Evolutionary conservation across 2,329 filamentous ascomycete genomes (phyloP).

Genomic region (Trichoderma atrobrunneum): DNA sequence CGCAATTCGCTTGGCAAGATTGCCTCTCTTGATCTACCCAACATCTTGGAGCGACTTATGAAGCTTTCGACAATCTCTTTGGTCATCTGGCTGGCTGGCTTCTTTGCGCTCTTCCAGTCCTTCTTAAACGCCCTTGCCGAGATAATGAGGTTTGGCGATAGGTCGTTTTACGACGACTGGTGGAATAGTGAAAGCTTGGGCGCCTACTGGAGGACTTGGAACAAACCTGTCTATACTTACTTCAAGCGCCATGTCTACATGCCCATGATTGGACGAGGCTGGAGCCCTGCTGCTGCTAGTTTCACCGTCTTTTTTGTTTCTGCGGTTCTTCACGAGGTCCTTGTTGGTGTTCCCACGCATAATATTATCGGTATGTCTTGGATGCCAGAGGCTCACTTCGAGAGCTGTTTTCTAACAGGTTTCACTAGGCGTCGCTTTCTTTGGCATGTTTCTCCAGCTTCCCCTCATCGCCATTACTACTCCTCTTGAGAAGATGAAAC

Average conservation of each 20-base stretch:
- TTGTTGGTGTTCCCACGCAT: slow-evolving; percentile 92
- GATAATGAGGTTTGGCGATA: slow-evolving; percentile 83
- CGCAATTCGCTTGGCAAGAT: slow-evolving; percentile 89
- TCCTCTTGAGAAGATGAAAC: slow-evolving; percentile 73
- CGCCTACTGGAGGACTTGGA: slow-evolving; percentile 94
- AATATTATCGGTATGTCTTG: slow-evolving; percentile 71
- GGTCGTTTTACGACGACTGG: slow-evolving; percentile 96
- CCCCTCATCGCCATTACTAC: slow-evolving; percentile 81
- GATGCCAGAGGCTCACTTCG: not conserved
- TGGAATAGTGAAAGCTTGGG: slow-evolving; percentile 91
- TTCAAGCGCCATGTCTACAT: slow-evolving; percentile 94
- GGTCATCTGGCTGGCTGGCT: slow-evolving; percentile 95
- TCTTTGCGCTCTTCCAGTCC: slow-evolving; percentile 95
- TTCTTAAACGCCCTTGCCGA: slow-evolving; percentile 89
- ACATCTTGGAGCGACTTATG: slow-evolving; percentile 84
- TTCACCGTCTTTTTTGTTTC: slow-evolving; percentile 84
- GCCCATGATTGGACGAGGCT: slow-evolving; percentile 81
- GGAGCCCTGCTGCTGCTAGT: slow-evolving; percentile 68
- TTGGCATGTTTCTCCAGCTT: slow-evolving; percentile 91
- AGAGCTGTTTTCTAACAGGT: slow-evolving; percentile 5
- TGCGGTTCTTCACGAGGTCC: slow-evolving; percentile 83
- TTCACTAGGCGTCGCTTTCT: slow-evolving; percentile 74
- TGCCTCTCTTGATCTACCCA: slow-evolving; percentile 71
- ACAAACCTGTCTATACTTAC: slow-evolving; percentile 94
- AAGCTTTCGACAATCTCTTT: slow-evolving; percentile 95